These are phyloP conservation scores for Cyberlindnera saturnus DNA, from an alignment of 805 yeast species.

Conservation along the genomic window DNA sequence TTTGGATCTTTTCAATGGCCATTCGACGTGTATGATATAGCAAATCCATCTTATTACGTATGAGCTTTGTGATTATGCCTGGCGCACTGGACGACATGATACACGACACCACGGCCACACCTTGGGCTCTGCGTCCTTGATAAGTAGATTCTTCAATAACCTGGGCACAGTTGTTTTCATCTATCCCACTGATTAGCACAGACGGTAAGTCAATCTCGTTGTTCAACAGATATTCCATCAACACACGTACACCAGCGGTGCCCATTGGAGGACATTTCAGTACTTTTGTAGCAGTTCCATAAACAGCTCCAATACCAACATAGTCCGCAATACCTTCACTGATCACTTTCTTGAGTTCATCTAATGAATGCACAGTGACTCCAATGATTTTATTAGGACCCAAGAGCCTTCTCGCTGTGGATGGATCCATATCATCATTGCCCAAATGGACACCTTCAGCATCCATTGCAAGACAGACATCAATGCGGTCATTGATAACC, in stretches of 20 bases:
- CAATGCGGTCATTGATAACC: constrained; percentile 81
- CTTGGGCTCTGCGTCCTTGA: constrained; percentile 48
- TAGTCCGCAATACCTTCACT: constrained; percentile 53
- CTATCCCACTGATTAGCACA: constrained; percentile 82
- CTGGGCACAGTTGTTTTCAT: constrained; percentile 52
- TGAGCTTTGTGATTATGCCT: constrained; percentile 38
- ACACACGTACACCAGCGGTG: constrained; percentile 52
- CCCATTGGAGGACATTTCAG: constrained; percentile 58
- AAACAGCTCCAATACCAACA: constrained; percentile 80
- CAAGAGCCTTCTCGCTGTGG: constrained; percentile 50
- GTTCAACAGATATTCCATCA: constrained; percentile 41
- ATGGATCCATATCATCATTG: constrained; percentile 71
- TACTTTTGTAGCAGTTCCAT: constrained; percentile 65
- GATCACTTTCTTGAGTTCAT: constrained; percentile 50
- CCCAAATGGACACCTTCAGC: constrained; percentile 95
- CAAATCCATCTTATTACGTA: constrained; percentile 26
- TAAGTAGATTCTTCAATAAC: constrained; percentile 40
- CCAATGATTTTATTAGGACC: constrained; percentile 79
- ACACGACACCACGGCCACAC: constrained; percentile 87
- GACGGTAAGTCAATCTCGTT: constrained; percentile 38
- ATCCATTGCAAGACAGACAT: constrained; percentile 81
- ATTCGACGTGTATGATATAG: background rate
- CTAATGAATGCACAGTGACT: constrained; percentile 57
- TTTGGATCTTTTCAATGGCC: constrained; percentile 13
- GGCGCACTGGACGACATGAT: constrained; percentile 64